Percentiles rank a stretch among this genome's conserved stretches.
These are phyloP conservation scores for Pinguiococcus pyrenoidosus DNA, from an alignment of 108 stramenopile genomes.

Conservation along the genomic window DNA sequence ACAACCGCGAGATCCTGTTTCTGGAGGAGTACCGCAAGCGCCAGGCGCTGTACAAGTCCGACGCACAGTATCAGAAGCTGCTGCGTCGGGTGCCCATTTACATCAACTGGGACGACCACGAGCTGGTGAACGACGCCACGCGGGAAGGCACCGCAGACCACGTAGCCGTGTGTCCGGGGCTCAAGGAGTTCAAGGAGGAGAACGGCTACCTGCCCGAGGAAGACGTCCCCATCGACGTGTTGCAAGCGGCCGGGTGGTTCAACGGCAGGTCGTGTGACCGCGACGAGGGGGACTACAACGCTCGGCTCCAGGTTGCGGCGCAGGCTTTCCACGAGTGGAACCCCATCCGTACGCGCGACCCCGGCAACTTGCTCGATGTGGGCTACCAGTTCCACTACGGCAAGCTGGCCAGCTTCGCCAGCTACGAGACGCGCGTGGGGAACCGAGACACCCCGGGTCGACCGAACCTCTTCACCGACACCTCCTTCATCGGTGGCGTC, in stretches of 20 bases:
- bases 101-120: conserved; percentile 26
- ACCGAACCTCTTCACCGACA: not conserved
- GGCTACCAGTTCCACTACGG: conserved; percentile 21
- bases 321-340: conserved; percentile 32
- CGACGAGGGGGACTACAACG: conserved; percentile 6
- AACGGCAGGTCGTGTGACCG: too few species aligned
- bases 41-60: conserved; percentile 1
- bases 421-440: conserved; percentile 10
- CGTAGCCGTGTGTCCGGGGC: conserved; percentile 9
- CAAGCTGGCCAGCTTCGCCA: conserved; percentile 14
- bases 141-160: conserved; percentile 1
- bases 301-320: conserved; percentile 8
- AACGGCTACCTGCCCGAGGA: conserved; percentile 3
- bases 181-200: conserved; percentile 18
- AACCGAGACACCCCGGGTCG: not conserved
- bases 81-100: conserved; percentile 14
- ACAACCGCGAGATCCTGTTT: conserved; percentile 14
- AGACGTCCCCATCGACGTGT: not conserved
- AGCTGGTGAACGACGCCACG: conserved; percentile 14
- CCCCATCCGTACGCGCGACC: conserved; percentile 14
- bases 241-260: conserved; percentile 4
- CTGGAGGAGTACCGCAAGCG: conserved; percentile 22
- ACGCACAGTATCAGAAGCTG: conserved; percentile 22
- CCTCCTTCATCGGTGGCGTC: not conserved
- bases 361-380: conserved; percentile 7